Percentiles rank a stretch among this genome's conserved stretches.
These are phyloP conservation scores for Liriodendron chinense DNA, from an alignment of 164 flowering plant genomes.

Conservation along the genomic window DNA sequence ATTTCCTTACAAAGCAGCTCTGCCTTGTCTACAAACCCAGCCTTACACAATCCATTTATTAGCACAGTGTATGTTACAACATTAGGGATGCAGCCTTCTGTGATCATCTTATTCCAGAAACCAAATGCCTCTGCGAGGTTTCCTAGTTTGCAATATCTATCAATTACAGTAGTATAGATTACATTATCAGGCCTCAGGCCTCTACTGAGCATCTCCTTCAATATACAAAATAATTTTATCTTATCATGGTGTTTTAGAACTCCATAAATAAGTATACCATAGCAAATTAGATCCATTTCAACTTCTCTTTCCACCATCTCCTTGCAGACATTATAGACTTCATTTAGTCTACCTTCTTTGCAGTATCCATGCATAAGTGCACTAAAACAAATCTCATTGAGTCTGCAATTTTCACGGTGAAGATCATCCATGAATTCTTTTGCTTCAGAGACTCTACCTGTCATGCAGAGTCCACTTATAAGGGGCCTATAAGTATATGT, in stretches of 20 bases:
- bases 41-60: slow-evolving; percentile 73
- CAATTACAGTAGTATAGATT: slow-evolving; percentile 74
- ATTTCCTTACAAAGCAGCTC: slow-evolving; percentile 64
- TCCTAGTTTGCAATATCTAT: slow-evolving; percentile 57
- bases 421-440: slow-evolving; percentile 69
- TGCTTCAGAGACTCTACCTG: slow-evolving; percentile 70
- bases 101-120: slow-evolving; percentile 66
- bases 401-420: slow-evolving; percentile 36
- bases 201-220: slow-evolving; percentile 57
- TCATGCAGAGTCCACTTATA: slow-evolving; percentile 70
- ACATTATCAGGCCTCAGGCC: slow-evolving; percentile 71
- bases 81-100: slow-evolving; percentile 65
- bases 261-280: slow-evolving; percentile 70
- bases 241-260: slow-evolving; percentile 38
- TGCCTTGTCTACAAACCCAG: slow-evolving; percentile 63
- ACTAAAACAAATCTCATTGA: slow-evolving; percentile 75
- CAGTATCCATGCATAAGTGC: slow-evolving; percentile 75
- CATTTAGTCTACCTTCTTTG: slow-evolving; percentile 69
- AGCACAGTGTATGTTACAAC: slow-evolving; percentile 75
- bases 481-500: slow-evolving; percentile 78
- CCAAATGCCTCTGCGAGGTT: slow-evolving; percentile 54
- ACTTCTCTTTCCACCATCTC: slow-evolving; percentile 71
- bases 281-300: slow-evolving; percentile 69
- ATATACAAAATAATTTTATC: slow-evolving; percentile 25
- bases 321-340: slow-evolving; percentile 48